Base-by-base conservation (phyloP, 768 basidiomycete species). In the Tulasnella sp. region DNA sequence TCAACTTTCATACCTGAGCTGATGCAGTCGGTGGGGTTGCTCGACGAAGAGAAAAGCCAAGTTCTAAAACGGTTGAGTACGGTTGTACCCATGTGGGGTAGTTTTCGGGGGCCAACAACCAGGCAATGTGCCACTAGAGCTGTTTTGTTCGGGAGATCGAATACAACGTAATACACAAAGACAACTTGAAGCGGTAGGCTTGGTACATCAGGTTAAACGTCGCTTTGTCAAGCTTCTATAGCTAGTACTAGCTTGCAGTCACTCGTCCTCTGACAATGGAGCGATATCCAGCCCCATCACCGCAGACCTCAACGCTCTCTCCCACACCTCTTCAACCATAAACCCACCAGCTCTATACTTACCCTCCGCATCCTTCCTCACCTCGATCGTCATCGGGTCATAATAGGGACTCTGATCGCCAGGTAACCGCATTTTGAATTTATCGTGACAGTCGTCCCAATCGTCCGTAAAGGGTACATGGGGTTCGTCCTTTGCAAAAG, bases 311-410 rank as follows among this genome's bases (percentile, higher is more conserved):
- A 96, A 81, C 15, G 93, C 93, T 74, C 94, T 86, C 79, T 91
- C 91, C 94, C 94, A 96, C 64, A 91, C 93, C 81, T 96, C 92
- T 78, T 92, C 89, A 4, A 93, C 85, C 78, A 84, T 86, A 81
- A 94, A 96, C 11, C 94, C 94, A 11, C 93, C 94, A 29, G 89
- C 93, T 58, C 90, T 85, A 91, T 91, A 92, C 22, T 34, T 89
- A 17, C 91, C 91, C 78, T 92, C 92, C 76, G 88, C 83, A 81
- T 94, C 93, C 79, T 88, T 87, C 79, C 91, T 85, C 25, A 94
- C 91, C 17, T 91, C 90, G 76, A 92, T 92, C 79, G 91, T 93
- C 79, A 87, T 85, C 54, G 90, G 86, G 79, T 94, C 93, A 70
- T 89, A 85, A 82, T 95, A 96, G 15, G 85, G 85, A 38, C 84